Base-by-base conservation (phyloP, 2,329 filamentous ascomycete species). In the Stemphylium lycopersici region DNA sequence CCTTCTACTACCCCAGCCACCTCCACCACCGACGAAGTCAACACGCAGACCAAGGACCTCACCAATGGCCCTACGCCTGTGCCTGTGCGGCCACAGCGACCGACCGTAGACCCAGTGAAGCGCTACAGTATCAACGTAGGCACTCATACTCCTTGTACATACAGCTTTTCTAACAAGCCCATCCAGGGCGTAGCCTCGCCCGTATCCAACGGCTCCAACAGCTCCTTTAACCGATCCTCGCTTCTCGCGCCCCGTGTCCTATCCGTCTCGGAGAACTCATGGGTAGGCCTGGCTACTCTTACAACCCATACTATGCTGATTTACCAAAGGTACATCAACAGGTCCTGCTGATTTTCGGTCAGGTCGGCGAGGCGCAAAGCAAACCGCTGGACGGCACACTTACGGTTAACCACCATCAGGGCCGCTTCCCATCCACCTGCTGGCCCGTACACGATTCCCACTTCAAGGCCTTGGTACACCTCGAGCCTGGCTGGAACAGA, bases 391-490 rank as follows among this genome's bases (percentile, higher is more conserved):
- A 96, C 70, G 95, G 95, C 62, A 89, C 79, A 26, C 69, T 98
- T 45, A 91, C 87, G 2, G 84, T 97, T 57, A 88, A 84, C 68
- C 90, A 95, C 68, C 84, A 92, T 63, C 90, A 96, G 74, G 91
- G 96, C 73, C 86, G 80, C 57, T 96, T 97, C 72, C 93, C 93
- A 6, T 80, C 90, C 0, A 90, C 87, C 11, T 83, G 82, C 63
- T 98, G 93, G 93, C 93, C 93, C 1, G 93, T 97, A 10, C 88
- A 83, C 71, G 88, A 91, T 59, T 96, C 90, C 3, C 87, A 93
- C 73, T 98, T 97, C 82, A 98, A 98, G 78, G 89, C 89, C 4
- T 81, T 98, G 26, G 83, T 97, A 8, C 91, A 96, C 74, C 84
- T 99, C n/a, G 86, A 90, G 60, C 93, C 95, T 4, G 95, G 95